Evolutionary conservation across 2,329 filamentous ascomycete genomes (phyloP).

Genomic region (Colletotrichum spinosum): DNA sequence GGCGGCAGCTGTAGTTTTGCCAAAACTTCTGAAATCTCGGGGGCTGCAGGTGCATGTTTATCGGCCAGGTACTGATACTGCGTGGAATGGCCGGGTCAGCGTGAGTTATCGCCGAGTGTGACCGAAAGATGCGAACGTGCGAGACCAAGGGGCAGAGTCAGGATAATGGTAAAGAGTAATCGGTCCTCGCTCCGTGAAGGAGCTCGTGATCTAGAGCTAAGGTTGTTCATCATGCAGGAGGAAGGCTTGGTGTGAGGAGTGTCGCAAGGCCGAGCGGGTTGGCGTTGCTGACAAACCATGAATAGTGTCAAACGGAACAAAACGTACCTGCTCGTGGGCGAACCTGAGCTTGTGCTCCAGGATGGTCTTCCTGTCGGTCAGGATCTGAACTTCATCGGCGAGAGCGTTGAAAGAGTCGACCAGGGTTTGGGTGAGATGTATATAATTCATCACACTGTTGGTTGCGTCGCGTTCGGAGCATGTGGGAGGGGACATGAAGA

Average conservation of each 20-base stretch:
- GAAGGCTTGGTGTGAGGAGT: conserved; percentile 21
- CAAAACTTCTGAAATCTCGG: conserved; percentile 75
- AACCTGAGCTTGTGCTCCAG: conserved; percentile 75
- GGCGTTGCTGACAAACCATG: conserved; percentile 36
- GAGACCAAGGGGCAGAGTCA: conserved; percentile 46
- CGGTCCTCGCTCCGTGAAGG: conserved; percentile 70
- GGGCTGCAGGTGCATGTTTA: conserved; percentile 73
- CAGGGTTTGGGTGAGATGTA: conserved; percentile 65
- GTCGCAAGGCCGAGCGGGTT: conserved; percentile 20
- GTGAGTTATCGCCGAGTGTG: conserved; percentile 10
- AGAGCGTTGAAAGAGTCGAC: conserved; percentile 74
- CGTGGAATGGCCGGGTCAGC: conserved; percentile 38
- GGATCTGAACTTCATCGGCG: conserved; percentile 72
- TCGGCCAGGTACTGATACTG: conserved; percentile 75
- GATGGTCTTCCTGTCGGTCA: conserved; percentile 73
- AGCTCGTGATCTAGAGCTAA: conserved; percentile 92
- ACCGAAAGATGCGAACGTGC: conserved; percentile 21
- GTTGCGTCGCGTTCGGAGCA: conserved; percentile 32
- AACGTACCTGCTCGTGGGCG: conserved; percentile 73
- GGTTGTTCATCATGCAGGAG: conserved; percentile 55
- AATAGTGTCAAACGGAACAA: conserved; percentile 20
- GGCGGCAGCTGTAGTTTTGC: conserved; percentile 74
- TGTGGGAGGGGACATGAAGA: conserved; percentile 32
- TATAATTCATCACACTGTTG: conserved; percentile 54
- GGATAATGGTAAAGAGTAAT: conserved; percentile 60